phyloP scores from a whole-genome alignment of 371 early-diverging fungal genomes.

The Dentiscutata heterogama region DNA sequence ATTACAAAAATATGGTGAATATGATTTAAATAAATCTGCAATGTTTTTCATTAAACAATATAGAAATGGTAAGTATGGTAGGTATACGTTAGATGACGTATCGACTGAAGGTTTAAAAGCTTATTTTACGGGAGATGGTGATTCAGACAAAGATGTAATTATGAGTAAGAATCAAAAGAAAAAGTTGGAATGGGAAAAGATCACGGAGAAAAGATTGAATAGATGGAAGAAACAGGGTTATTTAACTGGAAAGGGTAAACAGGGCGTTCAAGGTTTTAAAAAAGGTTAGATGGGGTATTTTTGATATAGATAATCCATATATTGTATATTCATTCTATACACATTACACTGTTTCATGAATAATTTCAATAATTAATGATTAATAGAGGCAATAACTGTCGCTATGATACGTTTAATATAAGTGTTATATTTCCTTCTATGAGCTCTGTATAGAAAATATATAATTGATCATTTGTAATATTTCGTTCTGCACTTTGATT shows the following conservation, averaged over 20 bases:
- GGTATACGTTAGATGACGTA: constrained; percentile 78
- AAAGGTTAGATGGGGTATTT: too few species aligned
- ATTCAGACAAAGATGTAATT: background rate
- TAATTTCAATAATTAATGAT: too few species aligned
- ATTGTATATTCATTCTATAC: too few species aligned
- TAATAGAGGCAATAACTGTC: too few species aligned
- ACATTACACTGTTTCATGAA: too few species aligned
- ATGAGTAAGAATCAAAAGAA: constrained; percentile 43
- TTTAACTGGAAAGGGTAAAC: background rate
- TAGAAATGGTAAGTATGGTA: constrained; percentile 78
- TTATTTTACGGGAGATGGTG: constrained; percentile 52
- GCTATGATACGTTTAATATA: too few species aligned
- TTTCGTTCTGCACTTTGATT: too few species aligned
- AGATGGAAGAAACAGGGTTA: constrained; percentile 36
- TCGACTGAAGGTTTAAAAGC: constrained; percentile 60
- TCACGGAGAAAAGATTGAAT: constrained; percentile 35
- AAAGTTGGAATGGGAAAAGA: constrained; percentile 12
- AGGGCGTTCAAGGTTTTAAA: too few species aligned
- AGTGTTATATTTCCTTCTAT: too few species aligned
- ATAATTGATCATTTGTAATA: too few species aligned
- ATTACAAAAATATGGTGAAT: constrained; percentile 76
- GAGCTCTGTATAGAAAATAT: too few species aligned
- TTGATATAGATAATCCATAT: too few species aligned
- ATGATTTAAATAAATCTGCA: constrained; percentile 71
- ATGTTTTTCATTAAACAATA: constrained; percentile 79